Base-by-base conservation (phyloP, 371 early-diverging fungal genomes). In the Blakeslea trispora region DNA sequence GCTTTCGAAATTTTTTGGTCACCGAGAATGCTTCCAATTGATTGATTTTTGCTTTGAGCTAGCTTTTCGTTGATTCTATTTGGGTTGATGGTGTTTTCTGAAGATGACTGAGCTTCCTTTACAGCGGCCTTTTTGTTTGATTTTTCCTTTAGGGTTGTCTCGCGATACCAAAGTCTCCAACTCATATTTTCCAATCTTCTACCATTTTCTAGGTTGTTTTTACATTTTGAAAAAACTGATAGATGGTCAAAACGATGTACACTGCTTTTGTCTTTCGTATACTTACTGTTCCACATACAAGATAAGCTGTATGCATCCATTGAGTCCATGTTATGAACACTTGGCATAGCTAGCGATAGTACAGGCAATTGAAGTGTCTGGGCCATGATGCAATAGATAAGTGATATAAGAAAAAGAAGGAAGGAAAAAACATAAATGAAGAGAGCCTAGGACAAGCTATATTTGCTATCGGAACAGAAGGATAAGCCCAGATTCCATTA, bases 231-330 rank as follows among this genome's bases (percentile, higher is more conserved):
- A 51, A 74, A 71, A 15, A 73, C 73, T 68, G 39, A 2, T 31
- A 23, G 17, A 53, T 13, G 18, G 46, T 34, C 35, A 28, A 9
- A 43, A 52, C n/a, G 23, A 23, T 31, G 8, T 44, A 22, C 3
- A 23, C n/a, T 34, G 8, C 48, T 28, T 28, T 28, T 28, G 5
- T 28, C 28, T 28, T 28, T 28, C 7, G 3, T 28, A n/a, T 28
- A 3, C 46, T 53, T 70, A 77, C 78, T 75, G 31, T 67, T 70
- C 81, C 81, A 81, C 63, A 81, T 69, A 48, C 69, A 69, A 24
- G 73, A 71, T 18, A 81, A 45, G 40, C 72, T 69, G 28, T 67
- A 71, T 22, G 61, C 67, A 22, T 74, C 71, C 41, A 76, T 69
- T 14, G 56, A 55, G 17, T 65, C 65, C 1, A 76, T 46, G 28